Evolutionary conservation across 2,329 filamentous ascomycete species (phyloP).

Genomic region (Pseudogymnoascus sp.): DNA sequence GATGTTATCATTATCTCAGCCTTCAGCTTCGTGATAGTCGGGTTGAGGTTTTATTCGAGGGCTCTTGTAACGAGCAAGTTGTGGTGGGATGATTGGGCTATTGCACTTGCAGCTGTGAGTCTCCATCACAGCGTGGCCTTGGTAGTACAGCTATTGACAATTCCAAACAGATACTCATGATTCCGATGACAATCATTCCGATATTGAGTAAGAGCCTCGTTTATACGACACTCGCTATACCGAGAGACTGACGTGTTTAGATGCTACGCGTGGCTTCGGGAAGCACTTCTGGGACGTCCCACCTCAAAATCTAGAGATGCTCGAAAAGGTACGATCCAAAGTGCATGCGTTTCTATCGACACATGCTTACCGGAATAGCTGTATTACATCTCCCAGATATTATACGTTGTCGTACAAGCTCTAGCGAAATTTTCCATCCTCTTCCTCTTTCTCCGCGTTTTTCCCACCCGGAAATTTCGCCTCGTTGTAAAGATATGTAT

Average conservation of each 20-base stretch:
- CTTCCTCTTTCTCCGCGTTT: slow-evolving; percentile 8
- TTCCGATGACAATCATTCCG: slow-evolving; percentile 14
- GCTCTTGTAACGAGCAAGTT: slow-evolving; percentile 11
- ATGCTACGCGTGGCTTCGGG: neutral
- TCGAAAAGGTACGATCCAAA: neutral
- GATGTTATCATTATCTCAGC: slow-evolving; percentile 12
- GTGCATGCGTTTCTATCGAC: neutral
- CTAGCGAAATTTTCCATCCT: slow-evolving; percentile 10
- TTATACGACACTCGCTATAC: neutral
- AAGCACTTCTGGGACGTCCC: slow-evolving; percentile 8
- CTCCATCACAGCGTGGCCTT: neutral
- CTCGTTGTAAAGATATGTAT: slow-evolving; percentile 9
- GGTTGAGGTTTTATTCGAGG: slow-evolving; percentile 17
- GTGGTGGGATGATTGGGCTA: slow-evolving; percentile 19
- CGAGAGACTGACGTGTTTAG: neutral
- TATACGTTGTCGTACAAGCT: neutral
- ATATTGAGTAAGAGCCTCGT: slow-evolving; percentile 14
- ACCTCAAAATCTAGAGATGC: neutral
- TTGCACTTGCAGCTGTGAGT: slow-evolving; percentile 15
- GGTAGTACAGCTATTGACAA: neutral
- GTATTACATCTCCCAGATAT: slow-evolving; percentile 5
- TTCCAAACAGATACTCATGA: slow-evolving; percentile 14
- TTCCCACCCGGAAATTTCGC: neutral
- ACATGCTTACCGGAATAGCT: neutral
- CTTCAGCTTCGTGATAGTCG: slow-evolving; percentile 15